A percentile compares a stretch with the other conserved stretches of the same genome.
phyloP scores from a whole-genome alignment of 495 filamentous ascomycete genomes.

The Hapsidospora chrysogenum region DNA sequence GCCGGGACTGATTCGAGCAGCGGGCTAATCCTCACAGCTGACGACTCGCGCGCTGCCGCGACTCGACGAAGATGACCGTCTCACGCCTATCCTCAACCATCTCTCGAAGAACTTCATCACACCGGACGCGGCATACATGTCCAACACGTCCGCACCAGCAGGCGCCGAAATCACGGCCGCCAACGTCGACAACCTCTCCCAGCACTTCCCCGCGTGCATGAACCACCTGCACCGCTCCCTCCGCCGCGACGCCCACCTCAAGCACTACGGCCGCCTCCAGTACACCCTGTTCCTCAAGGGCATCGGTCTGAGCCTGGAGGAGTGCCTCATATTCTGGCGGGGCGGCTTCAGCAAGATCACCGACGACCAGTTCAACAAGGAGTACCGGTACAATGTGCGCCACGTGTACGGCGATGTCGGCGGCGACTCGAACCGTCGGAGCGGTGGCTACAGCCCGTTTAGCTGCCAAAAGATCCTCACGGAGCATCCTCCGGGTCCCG shows the following conservation, averaged over 20 bases:
- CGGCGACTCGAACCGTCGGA: conserved; percentile 72
- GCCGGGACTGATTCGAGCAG: too few species aligned
- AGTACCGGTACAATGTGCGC: conserved; percentile 91
- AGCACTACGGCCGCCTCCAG: conserved; percentile 87
- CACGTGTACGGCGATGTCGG: conserved; percentile 92
- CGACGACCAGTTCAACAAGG: conserved; percentile 86
- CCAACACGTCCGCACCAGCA: conserved; percentile 29
- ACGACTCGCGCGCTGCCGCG: conserved; percentile 80
- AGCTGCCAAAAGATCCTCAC: conserved; percentile 89
- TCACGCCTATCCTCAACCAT: conserved; percentile 85
- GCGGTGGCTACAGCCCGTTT: conserved; percentile 73
- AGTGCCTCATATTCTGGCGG: conserved; percentile 92
- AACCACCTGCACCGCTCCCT: conserved; percentile 69
- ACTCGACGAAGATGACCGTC: conserved; percentile 90
- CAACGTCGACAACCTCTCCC: conserved; percentile 64
- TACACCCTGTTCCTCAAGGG: conserved; percentile 97
- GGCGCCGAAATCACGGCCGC: conserved; percentile 64
- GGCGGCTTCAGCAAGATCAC: conserved; percentile 63
- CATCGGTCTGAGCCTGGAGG: conserved; percentile 78
- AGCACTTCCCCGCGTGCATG: conserved; percentile 94
- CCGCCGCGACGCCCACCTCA: conserved; percentile 71
- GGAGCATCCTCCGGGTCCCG: conserved; percentile 66
- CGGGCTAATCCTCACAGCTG: conserved; percentile 39
- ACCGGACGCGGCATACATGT: conserved; percentile 61
- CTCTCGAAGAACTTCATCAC: conserved; percentile 84